Base-by-base conservation (phyloP, 2,329 filamentous ascomycete species). In the Phaeoacremonium minimum region DNA sequence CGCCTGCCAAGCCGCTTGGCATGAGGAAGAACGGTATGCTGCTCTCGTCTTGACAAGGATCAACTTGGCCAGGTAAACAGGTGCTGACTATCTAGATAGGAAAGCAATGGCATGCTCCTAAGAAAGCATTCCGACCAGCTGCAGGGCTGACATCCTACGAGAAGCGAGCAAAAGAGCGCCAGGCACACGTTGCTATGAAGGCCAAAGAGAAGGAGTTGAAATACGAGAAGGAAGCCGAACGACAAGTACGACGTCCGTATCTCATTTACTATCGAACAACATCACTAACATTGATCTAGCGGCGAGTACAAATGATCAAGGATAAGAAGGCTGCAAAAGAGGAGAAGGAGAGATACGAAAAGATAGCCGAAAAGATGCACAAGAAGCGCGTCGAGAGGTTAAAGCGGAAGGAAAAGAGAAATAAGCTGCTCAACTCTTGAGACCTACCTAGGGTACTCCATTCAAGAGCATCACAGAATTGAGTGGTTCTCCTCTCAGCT, bases 331-430 rank as follows among this genome's bases (percentile, higher is more conserved):
- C 80, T 15, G 86, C 83, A 35, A 97, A 96, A 74, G 90, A 88
- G 52, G 93, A 97, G 71, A 89, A 85, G 63, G 88, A 90, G 55
- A 75, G 91, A 49, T 97, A 91, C 58, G 87, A 89, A 61, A 87
- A 90, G 71, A 79, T 98, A 79, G 91, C 89, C 15, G 87, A 89
- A 67, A 97, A 93, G 71, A 97, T 98, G 93, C 91, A 97, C 69
- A 81, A 79, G 64, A 97, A 95, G 75, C 77, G 90, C 43, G 84
- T 97, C 11, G 93, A 98, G 66, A 79, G 93, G 51, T 65, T 95
- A 63, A 95, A 89, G 81, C 79, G 90, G 57, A 86, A 88, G 63
- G 93, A 98, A 73, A 97, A 97, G 82, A 81, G 93, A 57, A 98
- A 91, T 65, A 93, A 91, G 69, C 66, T 88, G 58, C 57, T 85